phyloP scores from a whole-genome alignment of 768 basidiomycete species.

The Russula sp. region DNA sequence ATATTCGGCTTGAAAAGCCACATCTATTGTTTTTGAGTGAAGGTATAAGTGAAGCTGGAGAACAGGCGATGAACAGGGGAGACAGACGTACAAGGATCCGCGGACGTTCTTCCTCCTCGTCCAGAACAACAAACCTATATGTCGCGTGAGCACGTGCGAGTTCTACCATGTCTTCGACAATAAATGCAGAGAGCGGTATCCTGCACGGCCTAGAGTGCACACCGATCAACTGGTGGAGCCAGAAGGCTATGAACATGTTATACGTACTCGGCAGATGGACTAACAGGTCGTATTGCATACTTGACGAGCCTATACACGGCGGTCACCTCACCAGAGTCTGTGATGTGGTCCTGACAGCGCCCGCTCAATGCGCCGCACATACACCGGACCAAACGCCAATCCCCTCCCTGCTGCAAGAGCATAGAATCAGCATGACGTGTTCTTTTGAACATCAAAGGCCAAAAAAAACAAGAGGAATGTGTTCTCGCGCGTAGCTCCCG shows the following conservation, averaged over 20 bases:
- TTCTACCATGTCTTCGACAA: slow-evolving; percentile 88
- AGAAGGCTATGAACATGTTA: background rate
- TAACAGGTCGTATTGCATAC: slow-evolving; percentile 71
- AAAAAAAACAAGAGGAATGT: slow-evolving; percentile 40
- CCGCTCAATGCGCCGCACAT: slow-evolving; percentile 81
- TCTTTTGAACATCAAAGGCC: slow-evolving; percentile 3
- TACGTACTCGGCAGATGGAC: slow-evolving; percentile 54
- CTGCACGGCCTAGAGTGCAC: slow-evolving; percentile 30
- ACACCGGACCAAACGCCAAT: slow-evolving; percentile 64
- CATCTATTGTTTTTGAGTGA: slow-evolving; percentile 40
- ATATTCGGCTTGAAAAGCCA: slow-evolving; percentile 95
- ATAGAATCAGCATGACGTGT: slow-evolving; percentile 8
- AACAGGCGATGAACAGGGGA: background rate
- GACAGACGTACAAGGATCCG: slow-evolving; percentile 60
- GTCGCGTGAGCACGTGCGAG: slow-evolving; percentile 88
- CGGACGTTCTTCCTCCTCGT: slow-evolving; percentile 79
- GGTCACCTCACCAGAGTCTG: slow-evolving; percentile 27
- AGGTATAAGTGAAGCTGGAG: background rate
- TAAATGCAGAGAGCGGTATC: slow-evolving; percentile 76
- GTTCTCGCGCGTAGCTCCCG: slow-evolving; percentile 86
- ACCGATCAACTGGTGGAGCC: slow-evolving; percentile 1
- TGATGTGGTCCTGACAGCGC: slow-evolving; percentile 48
- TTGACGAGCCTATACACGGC: slow-evolving; percentile 70
- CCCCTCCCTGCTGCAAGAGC: slow-evolving; percentile 43
- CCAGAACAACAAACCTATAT: slow-evolving; percentile 82